These are phyloP conservation scores for Eucalyptus shirleyi DNA, from an alignment of 345 rosid genomes.

Conservation along the genomic window DNA sequence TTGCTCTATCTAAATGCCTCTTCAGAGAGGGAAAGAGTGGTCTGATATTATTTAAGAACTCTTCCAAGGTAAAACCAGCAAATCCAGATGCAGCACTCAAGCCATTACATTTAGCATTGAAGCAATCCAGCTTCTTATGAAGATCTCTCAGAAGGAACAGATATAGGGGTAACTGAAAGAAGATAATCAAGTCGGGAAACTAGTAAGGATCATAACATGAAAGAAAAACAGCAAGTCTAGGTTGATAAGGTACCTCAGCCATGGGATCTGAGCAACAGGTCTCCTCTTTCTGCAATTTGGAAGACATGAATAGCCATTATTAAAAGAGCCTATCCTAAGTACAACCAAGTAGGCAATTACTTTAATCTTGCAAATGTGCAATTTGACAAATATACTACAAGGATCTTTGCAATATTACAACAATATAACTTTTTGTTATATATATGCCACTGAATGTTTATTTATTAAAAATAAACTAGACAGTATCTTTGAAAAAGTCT, in stretches of 20 bases:
- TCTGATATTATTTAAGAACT: constrained; percentile 26
- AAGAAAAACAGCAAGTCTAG: not conserved
- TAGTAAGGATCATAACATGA: not conserved
- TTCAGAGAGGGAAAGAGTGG: constrained; percentile 45
- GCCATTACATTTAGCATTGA: constrained; percentile 27
- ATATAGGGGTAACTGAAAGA: constrained; percentile 51
- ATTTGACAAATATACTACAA: not conserved
- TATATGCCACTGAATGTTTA: not conserved
- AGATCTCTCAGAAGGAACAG: constrained; percentile 67
- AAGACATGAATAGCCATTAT: not conserved
- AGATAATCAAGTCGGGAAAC: not conserved
- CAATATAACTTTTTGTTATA: not conserved
- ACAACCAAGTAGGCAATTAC: not conserved
- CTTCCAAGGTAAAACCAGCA: constrained; percentile 21
- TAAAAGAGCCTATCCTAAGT: not conserved
- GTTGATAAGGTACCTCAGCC: constrained; percentile 44
- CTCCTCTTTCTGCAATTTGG: constrained; percentile 34
- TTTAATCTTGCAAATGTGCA: not conserved
- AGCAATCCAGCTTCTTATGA: constrained; percentile 52
- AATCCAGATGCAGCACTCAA: constrained; percentile 19
- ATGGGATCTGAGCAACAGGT: constrained; percentile 48
- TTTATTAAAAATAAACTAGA: not conserved
- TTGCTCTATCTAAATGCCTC: constrained; percentile 38
- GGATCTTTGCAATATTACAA: not conserved
- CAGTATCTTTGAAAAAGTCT: not conserved